Conservation (phyloP, 805 yeast species). For the Saccharomycopsis fibuligera region DNA sequence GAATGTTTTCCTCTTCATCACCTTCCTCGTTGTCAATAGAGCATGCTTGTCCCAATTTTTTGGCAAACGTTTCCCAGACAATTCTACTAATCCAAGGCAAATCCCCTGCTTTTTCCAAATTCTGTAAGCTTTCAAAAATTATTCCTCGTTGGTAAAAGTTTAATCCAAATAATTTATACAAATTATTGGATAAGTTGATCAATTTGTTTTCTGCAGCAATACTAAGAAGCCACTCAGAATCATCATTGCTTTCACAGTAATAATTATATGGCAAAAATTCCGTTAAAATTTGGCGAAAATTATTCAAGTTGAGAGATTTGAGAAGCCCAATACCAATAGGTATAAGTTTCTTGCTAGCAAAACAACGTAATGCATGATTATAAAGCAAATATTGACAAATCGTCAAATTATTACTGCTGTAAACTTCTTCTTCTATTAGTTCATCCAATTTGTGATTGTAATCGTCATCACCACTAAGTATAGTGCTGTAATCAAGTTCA, state of each 20-base stretch:
- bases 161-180: constrained; percentile 45
- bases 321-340: constrained; percentile 68
- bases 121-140: constrained; percentile 54
- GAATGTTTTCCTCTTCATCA: constrained; percentile 25
- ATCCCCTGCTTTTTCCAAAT: constrained; percentile 60
- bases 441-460: background rate
- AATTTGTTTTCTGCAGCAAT: constrained; percentile 63
- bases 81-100: constrained; percentile 41
- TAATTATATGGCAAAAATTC: constrained; percentile 53
- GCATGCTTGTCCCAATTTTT: too few relatives aligned
- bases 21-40: constrained; percentile 32
- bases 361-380: constrained; percentile 48
- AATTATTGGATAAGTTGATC: constrained; percentile 47
- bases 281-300: constrained; percentile 40
- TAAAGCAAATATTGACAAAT: constrained; percentile 52
- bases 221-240: constrained; percentile 71
- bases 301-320: constrained; percentile 39
- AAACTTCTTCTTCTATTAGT: background rate
- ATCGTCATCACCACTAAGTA: background rate
- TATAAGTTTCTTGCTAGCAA: constrained; percentile 46
- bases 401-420: background rate
- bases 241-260: constrained; percentile 62
- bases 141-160: constrained; percentile 48
- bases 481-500: background rate
- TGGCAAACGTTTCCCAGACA: constrained; percentile 59